These are phyloP conservation scores for Ophiostoma pallidulum DNA, from an alignment of 2,329 filamentous ascomycete genomes.

Conservation along the genomic window DNA sequence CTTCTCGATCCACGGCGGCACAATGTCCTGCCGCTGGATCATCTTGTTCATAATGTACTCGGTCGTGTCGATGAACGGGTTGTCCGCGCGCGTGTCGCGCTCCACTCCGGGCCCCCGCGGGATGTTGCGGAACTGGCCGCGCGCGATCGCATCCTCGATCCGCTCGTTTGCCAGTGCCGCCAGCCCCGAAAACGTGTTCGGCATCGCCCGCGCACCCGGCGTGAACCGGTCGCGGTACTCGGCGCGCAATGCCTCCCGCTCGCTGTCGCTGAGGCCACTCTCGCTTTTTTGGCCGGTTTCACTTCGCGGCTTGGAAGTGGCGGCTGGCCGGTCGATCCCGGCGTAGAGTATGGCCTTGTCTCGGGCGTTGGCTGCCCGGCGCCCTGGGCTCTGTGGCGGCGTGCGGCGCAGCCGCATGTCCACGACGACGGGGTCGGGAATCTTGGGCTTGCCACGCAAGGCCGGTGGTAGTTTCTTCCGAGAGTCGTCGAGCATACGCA, in stretches of 20 bases:
- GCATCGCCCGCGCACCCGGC: slow-evolving; percentile 61
- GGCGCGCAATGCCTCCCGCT: slow-evolving; percentile 60
- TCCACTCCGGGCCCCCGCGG: slow-evolving; percentile 64
- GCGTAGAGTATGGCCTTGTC: slow-evolving; percentile 48
- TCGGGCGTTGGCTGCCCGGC: slow-evolving; percentile 43
- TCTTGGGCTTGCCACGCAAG: slow-evolving; percentile 36
- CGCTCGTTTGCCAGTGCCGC: slow-evolving; percentile 75
- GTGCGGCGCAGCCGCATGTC: slow-evolving; percentile 41
- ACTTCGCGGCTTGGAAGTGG: too few relatives aligned
- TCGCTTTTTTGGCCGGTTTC: too few relatives aligned
- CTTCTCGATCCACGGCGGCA: slow-evolving; percentile 98
- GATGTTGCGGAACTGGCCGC: slow-evolving; percentile 81
- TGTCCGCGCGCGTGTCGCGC: slow-evolving; percentile 70
- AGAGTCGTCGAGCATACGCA: slow-evolving; percentile 78
- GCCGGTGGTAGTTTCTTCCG: slow-evolving; percentile 55
- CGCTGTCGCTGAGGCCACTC: not conserved
- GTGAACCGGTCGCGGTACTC: slow-evolving; percentile 76
- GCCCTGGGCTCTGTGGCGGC: slow-evolving; percentile 32
- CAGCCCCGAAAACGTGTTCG: slow-evolving; percentile 68
- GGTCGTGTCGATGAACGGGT: slow-evolving; percentile 88
- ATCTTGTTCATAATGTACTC: slow-evolving; percentile 99
- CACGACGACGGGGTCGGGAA: slow-evolving; percentile 33
- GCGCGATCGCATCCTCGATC: slow-evolving; percentile 87
- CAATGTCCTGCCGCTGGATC: slow-evolving; percentile 90
- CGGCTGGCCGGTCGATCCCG: slow-evolving; percentile 23